These are phyloP conservation scores for Cordyceps fumosorosea DNA, from an alignment of 2,329 filamentous ascomycete genomes.

Conservation along the genomic window DNA sequence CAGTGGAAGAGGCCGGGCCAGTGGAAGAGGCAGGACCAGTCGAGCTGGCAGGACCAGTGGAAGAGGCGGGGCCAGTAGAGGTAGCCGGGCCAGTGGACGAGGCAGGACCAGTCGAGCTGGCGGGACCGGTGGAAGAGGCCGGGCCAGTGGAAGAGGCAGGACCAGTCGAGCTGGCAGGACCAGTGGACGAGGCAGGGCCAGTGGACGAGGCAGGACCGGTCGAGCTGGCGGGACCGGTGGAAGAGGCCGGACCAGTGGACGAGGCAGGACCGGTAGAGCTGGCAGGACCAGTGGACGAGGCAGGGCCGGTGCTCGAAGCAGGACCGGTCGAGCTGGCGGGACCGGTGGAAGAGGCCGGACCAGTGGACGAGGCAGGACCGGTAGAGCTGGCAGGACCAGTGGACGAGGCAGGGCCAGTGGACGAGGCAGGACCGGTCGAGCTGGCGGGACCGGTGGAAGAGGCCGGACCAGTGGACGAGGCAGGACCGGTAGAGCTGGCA, in stretches of 20 bases:
- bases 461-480: not conserved
- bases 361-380: not conserved
- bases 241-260: not conserved
- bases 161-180: not conserved
- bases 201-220: not conserved
- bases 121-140: not conserved
- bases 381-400: not conserved
- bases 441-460: not conserved
- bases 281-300: not conserved
- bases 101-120: not conserved
- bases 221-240: not conserved
- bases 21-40: not conserved
- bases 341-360: not conserved
- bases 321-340: too few relatives aligned
- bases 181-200: not conserved
- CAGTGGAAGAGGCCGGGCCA: not conserved
- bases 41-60: not conserved
- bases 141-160: not conserved
- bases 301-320: not conserved
- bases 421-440: not conserved
- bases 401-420: not conserved
- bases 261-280: not conserved
- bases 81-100: not conserved
- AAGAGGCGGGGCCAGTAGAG: not conserved
- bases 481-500: not conserved